These are phyloP conservation scores for Phialophora tarda DNA, from an alignment of 2,329 filamentous ascomycete species.

Conservation along the genomic window DNA sequence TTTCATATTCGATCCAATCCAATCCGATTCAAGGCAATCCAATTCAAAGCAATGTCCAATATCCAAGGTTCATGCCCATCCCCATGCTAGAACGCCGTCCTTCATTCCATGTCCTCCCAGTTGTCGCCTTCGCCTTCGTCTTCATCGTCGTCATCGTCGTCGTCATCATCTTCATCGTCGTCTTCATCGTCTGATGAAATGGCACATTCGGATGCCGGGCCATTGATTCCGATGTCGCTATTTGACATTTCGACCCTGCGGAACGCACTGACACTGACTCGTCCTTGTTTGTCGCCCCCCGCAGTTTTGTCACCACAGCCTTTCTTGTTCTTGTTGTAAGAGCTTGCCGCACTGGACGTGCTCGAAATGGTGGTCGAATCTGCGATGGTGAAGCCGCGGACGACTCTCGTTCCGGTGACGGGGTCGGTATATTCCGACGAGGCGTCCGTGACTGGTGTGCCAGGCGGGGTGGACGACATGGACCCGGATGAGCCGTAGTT, in stretches of 20 bases:
- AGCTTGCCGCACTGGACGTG: slow-evolving; percentile 34
- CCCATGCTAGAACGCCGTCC: not conserved
- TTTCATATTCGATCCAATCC: not conserved
- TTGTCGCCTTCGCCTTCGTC: slow-evolving; percentile 19
- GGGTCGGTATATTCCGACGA: slow-evolving; percentile 28
- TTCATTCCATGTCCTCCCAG: slow-evolving; percentile 8
- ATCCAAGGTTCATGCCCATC: not conserved
- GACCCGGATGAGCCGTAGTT: not conserved
- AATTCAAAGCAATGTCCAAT: not conserved
- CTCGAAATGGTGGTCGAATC: slow-evolving; percentile 29
- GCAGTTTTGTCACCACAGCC: slow-evolving; percentile 1
- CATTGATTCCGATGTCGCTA: slow-evolving; percentile 19
- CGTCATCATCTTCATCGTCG: slow-evolving; percentile 12
- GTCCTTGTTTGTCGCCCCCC: not conserved
- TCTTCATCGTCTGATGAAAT: slow-evolving; percentile 35
- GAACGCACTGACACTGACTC: not conserved
- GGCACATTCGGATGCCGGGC: slow-evolving; percentile 29
- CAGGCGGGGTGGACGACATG: not conserved
- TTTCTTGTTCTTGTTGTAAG: slow-evolving; percentile 26
- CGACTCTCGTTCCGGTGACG: slow-evolving; percentile 36
- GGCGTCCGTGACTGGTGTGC: not conserved
- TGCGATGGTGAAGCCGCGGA: slow-evolving; percentile 34
- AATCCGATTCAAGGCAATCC: too few species aligned
- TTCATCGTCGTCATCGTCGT: slow-evolving; percentile 18
- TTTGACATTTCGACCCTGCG: slow-evolving; percentile 31